A percentile compares a stretch with the other conserved stretches of the same genome.
Evolutionary conservation across 768 basidiomycete species (phyloP).

Genomic region (Piloderma croceum): DNA sequence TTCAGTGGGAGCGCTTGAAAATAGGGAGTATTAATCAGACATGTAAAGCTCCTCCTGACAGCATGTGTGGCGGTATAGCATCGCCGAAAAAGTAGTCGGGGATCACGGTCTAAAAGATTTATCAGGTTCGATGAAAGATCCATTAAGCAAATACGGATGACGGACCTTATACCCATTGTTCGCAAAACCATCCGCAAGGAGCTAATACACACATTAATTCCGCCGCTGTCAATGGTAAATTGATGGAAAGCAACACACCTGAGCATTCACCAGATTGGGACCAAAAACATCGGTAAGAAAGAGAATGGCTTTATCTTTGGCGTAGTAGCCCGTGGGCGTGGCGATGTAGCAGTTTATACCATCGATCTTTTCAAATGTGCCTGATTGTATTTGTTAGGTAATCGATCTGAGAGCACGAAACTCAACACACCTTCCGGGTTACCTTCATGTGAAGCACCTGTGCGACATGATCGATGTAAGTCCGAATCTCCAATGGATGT

Average conservation of each 20-base stretch:
- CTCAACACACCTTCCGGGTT: slow-evolving; percentile 34
- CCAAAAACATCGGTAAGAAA: slow-evolving; percentile 53
- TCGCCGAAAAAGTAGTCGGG: slow-evolving; percentile 10
- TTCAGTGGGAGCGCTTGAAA: not conserved
- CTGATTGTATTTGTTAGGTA: slow-evolving; percentile 23
- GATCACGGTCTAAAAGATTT: slow-evolving; percentile 8
- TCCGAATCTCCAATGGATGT: too few relatives aligned
- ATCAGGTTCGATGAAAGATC: not conserved
- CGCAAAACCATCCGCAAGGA: slow-evolving; percentile 32
- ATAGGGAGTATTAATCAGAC: not conserved
- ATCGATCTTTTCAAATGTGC: slow-evolving; percentile 40
- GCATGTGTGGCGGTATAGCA: slow-evolving; percentile 28
- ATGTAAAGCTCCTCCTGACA: slow-evolving; percentile 17
- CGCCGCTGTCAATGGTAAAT: not conserved
- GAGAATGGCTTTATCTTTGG: slow-evolving; percentile 52
- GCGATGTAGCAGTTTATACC: slow-evolving; percentile 50
- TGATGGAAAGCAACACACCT: not conserved
- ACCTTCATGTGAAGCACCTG: slow-evolving; percentile 50
- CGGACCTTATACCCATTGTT: slow-evolving; percentile 33
- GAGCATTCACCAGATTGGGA: slow-evolving; percentile 37
- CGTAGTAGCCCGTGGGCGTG: slow-evolving; percentile 44
- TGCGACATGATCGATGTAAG: too few relatives aligned
- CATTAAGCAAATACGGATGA: not conserved
- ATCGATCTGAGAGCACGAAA: not conserved
- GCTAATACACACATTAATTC: slow-evolving; percentile 13